Base-by-base conservation (phyloP, 2,329 filamentous ascomycete species). In the Aspergillus sp. region DNA sequence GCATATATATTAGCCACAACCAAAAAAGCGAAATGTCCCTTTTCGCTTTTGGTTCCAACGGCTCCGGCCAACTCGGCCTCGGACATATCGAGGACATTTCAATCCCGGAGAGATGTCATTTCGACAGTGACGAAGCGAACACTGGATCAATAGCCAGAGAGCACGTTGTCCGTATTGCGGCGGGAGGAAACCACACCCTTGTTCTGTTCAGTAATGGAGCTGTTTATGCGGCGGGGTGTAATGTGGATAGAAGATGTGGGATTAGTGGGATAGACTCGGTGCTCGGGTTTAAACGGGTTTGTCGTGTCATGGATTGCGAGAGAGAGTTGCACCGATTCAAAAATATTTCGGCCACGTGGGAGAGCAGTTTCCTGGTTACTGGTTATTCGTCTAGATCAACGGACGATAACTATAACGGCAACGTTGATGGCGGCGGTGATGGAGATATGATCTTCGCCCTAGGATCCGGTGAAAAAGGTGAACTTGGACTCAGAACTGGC, bases 131-230 rank as follows among this genome's bases (percentile, higher is more conserved):
- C 2, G 61, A 65, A 9, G 58, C 61, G 43, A 45, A 38, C 8
- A 36, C 28, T 12, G 12, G n/a, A 64, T 63, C 38, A 63, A 76
- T 7, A 70, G 27, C 70, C 19, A n/a, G 48, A 35, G 42, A 46
- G 8, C 43, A 52, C 5, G 52, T 66, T n/a, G 40, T 45, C 9
- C 56, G 61, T 9, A 72, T 83, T 28, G 68, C 62, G 40, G 75
- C 87, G 5, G 91, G 91, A 3, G 90, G 90, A 1, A 96, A 96
- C 60, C 91, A 96, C 65, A 94, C 88, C 0, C 69, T 96, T 3
- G 63, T 94, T 7, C 71, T 89, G 7, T 79, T 77, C n/a, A 60
- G 71, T 3, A 62, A 72, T 28, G 83, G 83, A 0, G 56, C 69
- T 1, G 70, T 90, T 0, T 85, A 80, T 58, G 82, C 79, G 58